Conservation (phyloP, 2,329 filamentous ascomycete species). For the Clonostachys byssicola region DNA sequence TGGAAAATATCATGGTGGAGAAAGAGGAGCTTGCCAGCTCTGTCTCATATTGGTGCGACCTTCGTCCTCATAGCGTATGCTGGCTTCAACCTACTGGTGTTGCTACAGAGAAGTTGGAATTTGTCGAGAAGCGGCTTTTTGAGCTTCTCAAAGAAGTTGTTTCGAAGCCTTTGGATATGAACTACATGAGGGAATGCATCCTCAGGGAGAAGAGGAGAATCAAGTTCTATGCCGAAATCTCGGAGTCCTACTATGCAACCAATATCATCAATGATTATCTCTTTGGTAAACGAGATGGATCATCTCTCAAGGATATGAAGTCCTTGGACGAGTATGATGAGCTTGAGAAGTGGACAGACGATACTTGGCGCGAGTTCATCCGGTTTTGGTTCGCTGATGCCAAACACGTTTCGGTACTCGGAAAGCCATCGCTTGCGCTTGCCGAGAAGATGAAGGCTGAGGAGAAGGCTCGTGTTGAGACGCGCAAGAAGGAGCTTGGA, state of each 20-base stretch:
- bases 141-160: slow-evolving; percentile 79
- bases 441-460: slow-evolving; percentile 77
- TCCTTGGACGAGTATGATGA: slow-evolving; percentile 58
- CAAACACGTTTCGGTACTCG: slow-evolving; percentile 82
- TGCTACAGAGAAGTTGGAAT: slow-evolving; percentile 76
- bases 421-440: slow-evolving; percentile 76
- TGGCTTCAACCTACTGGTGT: slow-evolving; percentile 85
- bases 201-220: slow-evolving; percentile 75
- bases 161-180: slow-evolving; percentile 79
- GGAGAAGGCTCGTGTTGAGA: slow-evolving; percentile 74
- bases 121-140: slow-evolving; percentile 82
- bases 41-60: slow-evolving; percentile 74
- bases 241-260: slow-evolving; percentile 74
- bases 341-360: slow-evolving; percentile 75
- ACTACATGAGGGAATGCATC: slow-evolving; percentile 85
- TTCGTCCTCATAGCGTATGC: slow-evolving; percentile 76
- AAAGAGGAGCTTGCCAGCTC: slow-evolving; percentile 88
- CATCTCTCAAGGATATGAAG: slow-evolving; percentile 60
- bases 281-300: slow-evolving; percentile 82
- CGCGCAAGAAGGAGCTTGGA: slow-evolving; percentile 75
- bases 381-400: slow-evolving; percentile 82
- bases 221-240: slow-evolving; percentile 79
- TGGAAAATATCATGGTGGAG: slow-evolving; percentile 91
- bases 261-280: slow-evolving; percentile 90
- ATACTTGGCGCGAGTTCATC: slow-evolving; percentile 79